Evolutionary conservation across 2,329 filamentous ascomycete species (phyloP), one percentile per base, ranked within the genome.

Genomic region (Aspergillus fumigatiaffinis): DNA sequence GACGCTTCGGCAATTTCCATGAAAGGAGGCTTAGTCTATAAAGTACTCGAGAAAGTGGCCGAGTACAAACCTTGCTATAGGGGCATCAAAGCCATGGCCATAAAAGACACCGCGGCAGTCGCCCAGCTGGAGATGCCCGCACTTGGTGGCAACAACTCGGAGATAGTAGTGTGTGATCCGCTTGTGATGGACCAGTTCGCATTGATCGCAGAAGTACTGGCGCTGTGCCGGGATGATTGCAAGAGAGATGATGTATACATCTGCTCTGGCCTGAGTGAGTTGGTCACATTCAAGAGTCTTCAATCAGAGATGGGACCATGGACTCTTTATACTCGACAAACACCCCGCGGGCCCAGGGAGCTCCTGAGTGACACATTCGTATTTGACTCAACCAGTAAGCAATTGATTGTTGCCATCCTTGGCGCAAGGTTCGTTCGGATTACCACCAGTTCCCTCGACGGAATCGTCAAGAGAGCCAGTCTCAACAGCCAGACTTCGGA

Each of bases 361-460:
- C 23, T 54, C 26, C 14, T 54, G 21, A 50, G 49, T 28, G 52
- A 54, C 41, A 49, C 29, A 7, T 54, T 54, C 10, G 52, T 54
- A 8, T 50, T 25, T 6, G 52, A 50, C 3, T 9, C 12, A 5
- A 35, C 12, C 17, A 35, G 21, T 14, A 21, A 41, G 17, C 25
- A n/a, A 3, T 35, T 54, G 26, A 35, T 42, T 14, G 5, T 42
- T 2, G 21, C 29, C 29, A 12, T 54, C 1, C n/a, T 49, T n/a
- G 44, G 52, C 4, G 29, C 46, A 12, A 54, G 29, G 29, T 54
- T 54, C 21, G 4, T 49, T 47, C 48, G 29, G 28, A 42, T 47
- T 23, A 49, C 52, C 10, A 41, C 8, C 14, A 44, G 4, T 29
- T 32, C 52, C 9, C 52, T 54, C 28, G 6, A 50, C 8, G 26